Conservation (phyloP, 306 rosid genomes). For the Gynostemma pentaphyllum region DNA sequence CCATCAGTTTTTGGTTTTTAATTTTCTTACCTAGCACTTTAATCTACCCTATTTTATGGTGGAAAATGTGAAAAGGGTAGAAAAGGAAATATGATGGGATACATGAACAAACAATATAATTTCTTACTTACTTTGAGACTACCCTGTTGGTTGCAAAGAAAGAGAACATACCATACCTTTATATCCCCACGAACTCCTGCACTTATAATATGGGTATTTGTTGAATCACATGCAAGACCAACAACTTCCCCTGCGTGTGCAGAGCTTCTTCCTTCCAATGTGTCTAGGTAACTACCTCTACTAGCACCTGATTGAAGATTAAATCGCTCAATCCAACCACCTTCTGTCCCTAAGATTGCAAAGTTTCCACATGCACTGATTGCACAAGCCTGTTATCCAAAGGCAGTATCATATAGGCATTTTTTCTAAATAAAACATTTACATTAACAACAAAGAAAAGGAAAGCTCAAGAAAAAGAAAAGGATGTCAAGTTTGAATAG, state of each 20-base stretch:
- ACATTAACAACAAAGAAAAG: neutral
- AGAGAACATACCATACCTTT: constrained; percentile 36
- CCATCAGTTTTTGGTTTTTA: no score
- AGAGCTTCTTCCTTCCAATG: constrained; percentile 34
- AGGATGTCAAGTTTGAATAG: neutral
- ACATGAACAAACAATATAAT: neutral
- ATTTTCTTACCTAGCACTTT: no score
- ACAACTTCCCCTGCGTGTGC: constrained; percentile 89
- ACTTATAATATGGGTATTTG: constrained; percentile 81
- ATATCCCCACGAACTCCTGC: constrained; percentile 84
- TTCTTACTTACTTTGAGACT: neutral
- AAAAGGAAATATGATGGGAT: neutral
- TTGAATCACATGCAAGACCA: constrained; percentile 94
- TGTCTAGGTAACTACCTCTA: constrained; percentile 68
- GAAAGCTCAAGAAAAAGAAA: neutral
- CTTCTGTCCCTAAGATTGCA: constrained; percentile 82
- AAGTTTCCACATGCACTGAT: constrained; percentile 95
- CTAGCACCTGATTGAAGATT: constrained; percentile 91
- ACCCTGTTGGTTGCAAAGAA: neutral
- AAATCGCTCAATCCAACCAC: constrained; percentile 93
- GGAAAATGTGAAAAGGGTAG: no score
- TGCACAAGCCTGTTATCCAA: constrained; percentile 63
- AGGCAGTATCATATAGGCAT: constrained; percentile 7
- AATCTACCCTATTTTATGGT: no score
- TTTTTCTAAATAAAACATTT: neutral